Evolutionary conservation across 768 basidiomycete species (phyloP).

Genomic region (Lentinula aciculospora): DNA sequence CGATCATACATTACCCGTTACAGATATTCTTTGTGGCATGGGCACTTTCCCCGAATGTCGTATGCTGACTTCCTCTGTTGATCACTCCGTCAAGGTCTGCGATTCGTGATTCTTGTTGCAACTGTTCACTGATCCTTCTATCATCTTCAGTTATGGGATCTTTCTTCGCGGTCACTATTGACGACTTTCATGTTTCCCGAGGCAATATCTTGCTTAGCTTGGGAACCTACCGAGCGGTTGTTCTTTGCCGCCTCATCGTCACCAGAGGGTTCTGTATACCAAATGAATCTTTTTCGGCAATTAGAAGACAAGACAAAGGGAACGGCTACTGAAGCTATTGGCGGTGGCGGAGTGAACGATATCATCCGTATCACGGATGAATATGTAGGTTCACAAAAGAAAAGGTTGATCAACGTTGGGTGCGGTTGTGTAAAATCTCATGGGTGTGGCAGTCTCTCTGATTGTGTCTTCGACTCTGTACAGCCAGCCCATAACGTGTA

Average conservation of each 20-base stretch:
- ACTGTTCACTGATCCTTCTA: neutral
- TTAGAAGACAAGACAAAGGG: constrained; percentile 48
- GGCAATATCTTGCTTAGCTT: constrained; percentile 61
- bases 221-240: constrained; percentile 81
- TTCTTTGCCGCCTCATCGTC: constrained; percentile 77
- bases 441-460: constrained; percentile 6
- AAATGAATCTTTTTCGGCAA: constrained; percentile 73
- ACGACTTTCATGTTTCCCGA: constrained; percentile 86
- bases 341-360: constrained; percentile 67
- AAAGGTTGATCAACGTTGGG: constrained; percentile 69
- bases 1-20: constrained; percentile 90
- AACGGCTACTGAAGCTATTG: constrained; percentile 58
- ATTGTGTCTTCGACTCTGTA: neutral
- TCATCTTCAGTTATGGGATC: constrained; percentile 69
- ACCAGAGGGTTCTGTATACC: constrained; percentile 66
- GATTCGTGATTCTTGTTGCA: constrained; percentile 4
- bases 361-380: constrained; percentile 64
- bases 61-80: constrained; percentile 75
- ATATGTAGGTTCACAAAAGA: constrained; percentile 37
- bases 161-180: constrained; percentile 66
- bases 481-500: constrained; percentile 61
- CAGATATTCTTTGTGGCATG: constrained; percentile 74
- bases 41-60: constrained; percentile 76
- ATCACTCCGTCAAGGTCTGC: constrained; percentile 86
- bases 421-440: constrained; percentile 25